These are phyloP conservation scores for Cordyceps farinosa DNA, from an alignment of 2,329 filamentous ascomycete genomes.

Conservation along the genomic window DNA sequence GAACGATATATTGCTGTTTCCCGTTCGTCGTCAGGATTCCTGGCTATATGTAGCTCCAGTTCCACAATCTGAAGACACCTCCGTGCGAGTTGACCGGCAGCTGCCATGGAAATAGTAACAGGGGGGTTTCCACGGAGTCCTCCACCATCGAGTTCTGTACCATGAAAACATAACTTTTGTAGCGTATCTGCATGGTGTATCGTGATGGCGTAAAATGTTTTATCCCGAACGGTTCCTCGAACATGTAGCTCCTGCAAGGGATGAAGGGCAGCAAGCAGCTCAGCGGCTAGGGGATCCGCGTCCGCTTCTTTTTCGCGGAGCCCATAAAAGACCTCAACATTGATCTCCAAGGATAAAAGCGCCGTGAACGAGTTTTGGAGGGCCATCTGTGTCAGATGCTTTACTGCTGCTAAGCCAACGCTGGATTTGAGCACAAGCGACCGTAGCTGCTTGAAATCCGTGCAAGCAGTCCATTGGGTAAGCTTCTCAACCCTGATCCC, in stretches of 20 bases:
- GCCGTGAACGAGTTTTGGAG: neutral
- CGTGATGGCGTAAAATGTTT: conserved; percentile 6
- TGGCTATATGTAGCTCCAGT: conserved; percentile 6
- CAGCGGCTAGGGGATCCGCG: conserved; percentile 4
- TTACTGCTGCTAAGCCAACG: neutral
- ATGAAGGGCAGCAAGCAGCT: conserved; percentile 4
- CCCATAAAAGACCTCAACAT: neutral
- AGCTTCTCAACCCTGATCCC: conserved; percentile 1
- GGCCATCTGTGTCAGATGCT: conserved; percentile 6
- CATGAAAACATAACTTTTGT: conserved; percentile 1
- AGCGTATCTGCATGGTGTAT: conserved; percentile 4
- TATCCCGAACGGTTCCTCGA: conserved; percentile 1
- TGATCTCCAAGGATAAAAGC: conserved; percentile 5
- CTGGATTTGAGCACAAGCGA: neutral
- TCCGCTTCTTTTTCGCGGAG: conserved; percentile 5
- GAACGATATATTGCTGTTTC: conserved; percentile 10
- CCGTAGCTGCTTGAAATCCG: conserved; percentile 4
- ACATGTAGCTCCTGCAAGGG: conserved; percentile 5
- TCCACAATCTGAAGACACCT: conserved; percentile 3
- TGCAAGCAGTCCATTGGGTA: conserved; percentile 10
- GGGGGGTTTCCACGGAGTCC: neutral
- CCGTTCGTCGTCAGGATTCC: conserved; percentile 4
- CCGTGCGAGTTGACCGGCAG: conserved; percentile 1
- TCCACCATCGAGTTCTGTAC: neutral
- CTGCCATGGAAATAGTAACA: conserved; percentile 2